Evolutionary conservation across 345 rosid species (phyloP).

Genomic region (Boechera divaricarpa): DNA sequence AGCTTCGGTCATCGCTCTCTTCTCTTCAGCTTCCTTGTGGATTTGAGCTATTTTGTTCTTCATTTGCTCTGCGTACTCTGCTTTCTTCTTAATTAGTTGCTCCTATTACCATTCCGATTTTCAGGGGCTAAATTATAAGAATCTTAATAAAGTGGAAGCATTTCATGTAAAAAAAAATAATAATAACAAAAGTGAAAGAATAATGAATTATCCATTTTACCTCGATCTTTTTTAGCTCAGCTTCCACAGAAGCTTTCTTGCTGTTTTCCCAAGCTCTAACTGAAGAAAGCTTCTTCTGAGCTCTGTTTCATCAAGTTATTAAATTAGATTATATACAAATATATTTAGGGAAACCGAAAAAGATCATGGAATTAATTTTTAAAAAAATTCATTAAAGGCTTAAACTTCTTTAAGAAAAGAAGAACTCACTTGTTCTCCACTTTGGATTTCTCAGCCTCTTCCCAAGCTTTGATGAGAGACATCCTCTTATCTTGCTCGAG

Average conservation of each 20-base stretch:
- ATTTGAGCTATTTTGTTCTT: constrained; percentile 75
- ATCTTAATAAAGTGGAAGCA: neutral
- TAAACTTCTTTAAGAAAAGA: neutral
- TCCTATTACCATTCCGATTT: constrained; percentile 54
- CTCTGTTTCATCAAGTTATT: constrained; percentile 14
- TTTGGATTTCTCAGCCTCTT: constrained; percentile 91
- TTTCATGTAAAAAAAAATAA: neutral
- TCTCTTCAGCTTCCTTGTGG: constrained; percentile 88
- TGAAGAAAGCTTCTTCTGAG: constrained; percentile 41
- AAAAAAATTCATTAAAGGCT: neutral
- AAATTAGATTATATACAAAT: neutral
- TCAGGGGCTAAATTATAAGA: neutral
- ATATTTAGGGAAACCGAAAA: neutral
- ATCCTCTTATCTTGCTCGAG: constrained; percentile 77
- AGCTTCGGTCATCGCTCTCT: constrained; percentile 77
- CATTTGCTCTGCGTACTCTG: constrained; percentile 76
- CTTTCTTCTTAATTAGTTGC: constrained; percentile 76
- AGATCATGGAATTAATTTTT: too few species aligned
- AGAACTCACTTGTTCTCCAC: constrained; percentile 78
- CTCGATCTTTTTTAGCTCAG: constrained; percentile 43
- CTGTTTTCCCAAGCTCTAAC: constrained; percentile 47
- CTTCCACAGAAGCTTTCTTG: constrained; percentile 44
- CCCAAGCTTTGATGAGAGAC: constrained; percentile 92
- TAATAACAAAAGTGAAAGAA: neutral
- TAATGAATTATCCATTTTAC: neutral